A percentile compares a stretch with the other conserved stretches of the same genome.
Evolutionary conservation across 2,329 filamentous ascomycete genomes (phyloP).

Genomic region (Hymenoscyphus salicellus): DNA sequence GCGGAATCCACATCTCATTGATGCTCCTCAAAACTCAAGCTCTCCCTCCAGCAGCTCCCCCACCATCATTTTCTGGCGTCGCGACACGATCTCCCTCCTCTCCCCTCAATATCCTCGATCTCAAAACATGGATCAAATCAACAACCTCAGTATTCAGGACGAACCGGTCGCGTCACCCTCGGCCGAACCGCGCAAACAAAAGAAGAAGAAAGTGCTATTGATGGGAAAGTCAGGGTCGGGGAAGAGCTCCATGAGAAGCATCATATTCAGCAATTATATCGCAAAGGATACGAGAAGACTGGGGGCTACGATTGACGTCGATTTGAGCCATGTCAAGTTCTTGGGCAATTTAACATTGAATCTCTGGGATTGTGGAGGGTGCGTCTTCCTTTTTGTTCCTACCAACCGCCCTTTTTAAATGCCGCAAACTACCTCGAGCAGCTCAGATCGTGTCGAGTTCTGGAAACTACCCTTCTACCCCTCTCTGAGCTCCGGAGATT

Average conservation of each 20-base stretch:
- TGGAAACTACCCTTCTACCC: neutral
- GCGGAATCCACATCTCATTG: neutral
- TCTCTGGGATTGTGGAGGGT: slow-evolving; percentile 96
- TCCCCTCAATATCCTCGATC: slow-evolving; percentile 39
- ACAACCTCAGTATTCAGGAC: slow-evolving; percentile 28
- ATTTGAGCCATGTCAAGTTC: slow-evolving; percentile 98
- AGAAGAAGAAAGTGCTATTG: slow-evolving; percentile 82
- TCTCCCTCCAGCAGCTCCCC: neutral
- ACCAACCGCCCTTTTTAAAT: neutral
- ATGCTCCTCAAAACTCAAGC: neutral
- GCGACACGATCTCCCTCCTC: neutral
- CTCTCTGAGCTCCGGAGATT: neutral
- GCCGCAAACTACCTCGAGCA: neutral
- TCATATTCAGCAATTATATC: slow-evolving; percentile 99
- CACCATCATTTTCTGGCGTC: neutral
- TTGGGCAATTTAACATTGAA: slow-evolving; percentile 96
- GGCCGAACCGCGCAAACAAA: slow-evolving; percentile 50
- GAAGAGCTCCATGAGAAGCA: slow-evolving; percentile 97
- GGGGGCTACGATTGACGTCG: slow-evolving; percentile 95
- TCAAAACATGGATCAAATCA: slow-evolving; percentile 40
- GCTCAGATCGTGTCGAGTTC: neutral
- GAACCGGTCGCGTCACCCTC: slow-evolving; percentile 24
- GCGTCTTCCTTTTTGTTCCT: slow-evolving; percentile 33
- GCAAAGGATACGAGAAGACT: slow-evolving; percentile 90
- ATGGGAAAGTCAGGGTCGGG: slow-evolving; percentile 97